Base-by-base conservation (phyloP, 768 basidiomycete species). In the Bullera alba region DNA sequence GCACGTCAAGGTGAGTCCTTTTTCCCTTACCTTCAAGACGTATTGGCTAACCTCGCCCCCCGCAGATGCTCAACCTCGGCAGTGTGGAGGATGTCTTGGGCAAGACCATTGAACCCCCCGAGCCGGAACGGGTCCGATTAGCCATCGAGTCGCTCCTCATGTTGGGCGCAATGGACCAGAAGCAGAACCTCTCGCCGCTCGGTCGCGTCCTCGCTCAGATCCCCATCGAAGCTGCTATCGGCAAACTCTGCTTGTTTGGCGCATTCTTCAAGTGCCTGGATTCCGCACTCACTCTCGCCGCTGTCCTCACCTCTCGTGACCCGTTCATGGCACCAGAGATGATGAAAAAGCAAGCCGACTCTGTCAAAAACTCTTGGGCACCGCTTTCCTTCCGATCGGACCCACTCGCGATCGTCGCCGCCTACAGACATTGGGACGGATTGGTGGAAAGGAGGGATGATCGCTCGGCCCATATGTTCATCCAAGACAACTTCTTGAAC, bases 191-290 rank as follows among this genome's bases (percentile, higher is more conserved):
- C 38, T 93, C 90, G 0, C 82, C 89, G 2, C 80, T 96, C 14
- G 92, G 92, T 15, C 80, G 83, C 19, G 86, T 96, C 14, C 79
- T 96, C 21, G 80, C 92, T 12, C 86, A 91, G 63, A 75, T 95
- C 0, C 92, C 92, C 2, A 82, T 95, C 34, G 90, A 95, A 45
- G 87, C 82, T 1, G 86, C 87, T 51, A 81, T 96, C 75, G 92
- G 89, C 44, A 83, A 89, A 50, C 76, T 96, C 42, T 85, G 90
- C 46, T 77, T 96, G 3, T 89, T 84, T 70, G 92, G 92, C 16
- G 81, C 83, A 64, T 87, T 95, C 77, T 93, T 93, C 82, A 81
- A 85, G 51, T 95, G 91, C 72, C 77, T 96, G 35, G 86, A 91
- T 68, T 80, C 58, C 25, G 70, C 71, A 27, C 50, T 96, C 54